These are phyloP conservation scores for Cladophialophora chaetospira DNA, from an alignment of 2,329 filamentous ascomycete genomes.

Conservation along the genomic window DNA sequence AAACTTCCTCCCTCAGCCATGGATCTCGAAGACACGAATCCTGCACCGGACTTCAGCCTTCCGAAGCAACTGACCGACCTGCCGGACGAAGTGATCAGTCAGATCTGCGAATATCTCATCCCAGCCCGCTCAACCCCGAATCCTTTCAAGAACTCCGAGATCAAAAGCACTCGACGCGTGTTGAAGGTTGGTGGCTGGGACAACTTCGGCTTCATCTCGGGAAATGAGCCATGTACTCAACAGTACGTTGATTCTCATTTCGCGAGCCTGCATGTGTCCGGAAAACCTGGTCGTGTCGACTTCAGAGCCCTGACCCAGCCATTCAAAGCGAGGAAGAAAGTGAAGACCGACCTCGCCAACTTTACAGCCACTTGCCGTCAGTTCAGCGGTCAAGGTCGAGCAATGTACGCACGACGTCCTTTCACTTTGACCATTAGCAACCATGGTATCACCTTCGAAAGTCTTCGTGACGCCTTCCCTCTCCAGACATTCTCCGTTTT, in stretches of 20 bases:
- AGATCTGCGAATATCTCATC: neutral
- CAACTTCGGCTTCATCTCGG: neutral
- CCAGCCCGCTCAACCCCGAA: neutral
- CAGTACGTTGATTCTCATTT: no score
- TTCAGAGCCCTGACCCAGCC: neutral
- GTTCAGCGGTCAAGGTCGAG: neutral
- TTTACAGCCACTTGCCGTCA: neutral
- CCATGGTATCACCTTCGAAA: neutral
- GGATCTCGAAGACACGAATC: no score
- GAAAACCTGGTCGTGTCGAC: neutral
- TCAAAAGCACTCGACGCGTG: neutral
- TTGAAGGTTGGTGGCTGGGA: neutral
- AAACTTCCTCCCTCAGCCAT: no score
- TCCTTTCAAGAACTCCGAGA: neutral
- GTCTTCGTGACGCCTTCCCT: neutral
- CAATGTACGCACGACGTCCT: neutral
- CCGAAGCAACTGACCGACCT: neutral
- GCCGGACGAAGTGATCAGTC: neutral
- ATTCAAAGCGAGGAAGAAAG: neutral
- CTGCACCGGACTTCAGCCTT: no score
- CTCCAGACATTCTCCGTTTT: neutral
- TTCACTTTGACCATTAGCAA: neutral
- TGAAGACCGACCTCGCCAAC: neutral
- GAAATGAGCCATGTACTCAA: neutral
- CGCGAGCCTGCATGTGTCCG: no score